These are phyloP conservation scores for Thozetella sp. DNA, from an alignment of 495 filamentous ascomycete genomes.

Conservation along the genomic window DNA sequence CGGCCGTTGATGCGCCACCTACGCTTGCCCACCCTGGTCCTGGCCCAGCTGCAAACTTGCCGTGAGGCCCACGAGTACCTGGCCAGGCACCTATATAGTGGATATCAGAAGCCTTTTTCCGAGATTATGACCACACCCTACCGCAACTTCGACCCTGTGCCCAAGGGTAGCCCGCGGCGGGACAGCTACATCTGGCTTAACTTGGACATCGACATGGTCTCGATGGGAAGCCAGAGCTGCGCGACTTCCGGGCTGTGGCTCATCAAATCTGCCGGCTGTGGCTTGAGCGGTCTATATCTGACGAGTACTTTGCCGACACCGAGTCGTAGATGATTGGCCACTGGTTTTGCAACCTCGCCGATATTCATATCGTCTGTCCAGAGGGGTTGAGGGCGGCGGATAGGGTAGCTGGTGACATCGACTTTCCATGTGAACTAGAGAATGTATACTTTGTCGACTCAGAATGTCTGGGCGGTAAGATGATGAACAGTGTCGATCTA, in stretches of 20 bases:
- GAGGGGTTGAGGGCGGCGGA: neutral
- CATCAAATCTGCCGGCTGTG: constrained; percentile 12
- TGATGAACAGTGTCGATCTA: neutral
- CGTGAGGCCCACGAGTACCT: constrained; percentile 16
- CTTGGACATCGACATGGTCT: constrained; percentile 21
- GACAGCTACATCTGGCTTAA: constrained; percentile 23
- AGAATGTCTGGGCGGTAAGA: neutral
- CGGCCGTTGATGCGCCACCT: constrained; percentile 3
- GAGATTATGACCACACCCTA: constrained; percentile 6
- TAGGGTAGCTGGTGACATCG: neutral
- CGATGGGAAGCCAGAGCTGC: constrained; percentile 10
- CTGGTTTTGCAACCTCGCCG: neutral
- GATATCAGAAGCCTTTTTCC: constrained; percentile 14
- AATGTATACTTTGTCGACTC: constrained; percentile 1
- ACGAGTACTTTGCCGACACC: constrained; percentile 10
- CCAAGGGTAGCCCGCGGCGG: constrained; percentile 7
- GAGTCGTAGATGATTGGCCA: neutral
- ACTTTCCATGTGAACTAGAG: neutral
- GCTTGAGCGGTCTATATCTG: constrained; percentile 9
- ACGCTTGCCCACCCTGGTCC: constrained; percentile 19
- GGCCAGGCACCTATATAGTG: neutral
- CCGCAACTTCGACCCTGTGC: neutral
- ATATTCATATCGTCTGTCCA: neutral
- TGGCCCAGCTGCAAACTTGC: constrained; percentile 20
- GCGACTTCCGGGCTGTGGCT: constrained; percentile 6